Evolutionary conservation across 2,329 filamentous ascomycete genomes (phyloP), one percentile per base, ranked within the genome.

Genomic region (Sclerotinia subarctica): DNA sequence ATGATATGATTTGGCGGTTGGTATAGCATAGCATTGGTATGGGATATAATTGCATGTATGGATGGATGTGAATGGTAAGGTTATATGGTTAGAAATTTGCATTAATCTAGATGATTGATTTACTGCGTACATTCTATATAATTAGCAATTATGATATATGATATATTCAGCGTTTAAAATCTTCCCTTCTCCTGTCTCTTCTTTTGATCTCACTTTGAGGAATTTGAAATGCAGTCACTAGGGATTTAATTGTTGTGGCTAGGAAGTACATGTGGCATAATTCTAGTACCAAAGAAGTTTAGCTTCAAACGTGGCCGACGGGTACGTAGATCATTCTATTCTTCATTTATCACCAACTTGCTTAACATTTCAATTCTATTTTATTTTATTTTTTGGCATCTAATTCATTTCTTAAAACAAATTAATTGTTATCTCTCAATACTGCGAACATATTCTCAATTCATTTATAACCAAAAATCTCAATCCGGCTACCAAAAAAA

Each of bases 1-100:
- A 49, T 47, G 42, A 32, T 32, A 47, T 47, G 13, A 26, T 0
- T n/a, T 35, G 58, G 58, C 11, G 47, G 54, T n/a, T n/a, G 26
- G 21, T 11, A 60, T 35, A 29, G 58, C 5, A 60, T 60, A 13
- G 42, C 26, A 60, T 60, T 47, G 26, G 44, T 19, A 62, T n/a
- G 58, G 58, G 44, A 49, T 35, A 35, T 62, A 35, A 49, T 35
- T 49, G 58, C 26, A 60, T 60, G 13, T 47, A 60, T 49, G 58
- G 3, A 35, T 49, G 44, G 8, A 49, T 11, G 44, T 11, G 44
- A 26, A 32, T 26, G 2, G 26, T 11, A 35, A 35, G 24, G 10
- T 38, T 38, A 35, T 35, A 35, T 35, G 35, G 35, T 35, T 35
- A 17, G 24, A 35, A 49, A 10, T n/a, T 35, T 19, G 44, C 26